A percentile compares a stretch with the other conserved stretches of the same genome.
Evolutionary conservation across 179 eudicot species (phyloP).

Genomic region (Actinidia chinensis): DNA sequence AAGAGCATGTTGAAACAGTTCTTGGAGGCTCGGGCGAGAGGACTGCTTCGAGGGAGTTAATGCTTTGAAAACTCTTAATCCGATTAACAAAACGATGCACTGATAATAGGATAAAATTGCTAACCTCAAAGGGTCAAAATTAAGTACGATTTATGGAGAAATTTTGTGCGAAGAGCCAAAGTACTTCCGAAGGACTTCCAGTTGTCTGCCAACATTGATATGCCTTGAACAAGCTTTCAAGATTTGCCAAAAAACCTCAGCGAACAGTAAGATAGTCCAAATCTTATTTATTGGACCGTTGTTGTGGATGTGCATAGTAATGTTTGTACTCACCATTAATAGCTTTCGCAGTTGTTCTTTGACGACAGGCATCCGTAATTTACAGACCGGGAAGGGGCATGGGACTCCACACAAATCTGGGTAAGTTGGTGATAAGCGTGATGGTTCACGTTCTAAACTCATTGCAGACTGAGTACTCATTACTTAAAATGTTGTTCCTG

Average conservation of each 20-base stretch:
- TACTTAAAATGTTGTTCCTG: too few relatives aligned
- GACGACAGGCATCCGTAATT: constrained; percentile 85
- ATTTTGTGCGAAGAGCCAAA: constrained; percentile 33
- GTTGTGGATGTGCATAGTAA: background rate
- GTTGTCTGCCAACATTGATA: constrained; percentile 78
- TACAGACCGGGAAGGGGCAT: constrained; percentile 52
- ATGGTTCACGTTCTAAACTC: too few relatives aligned
- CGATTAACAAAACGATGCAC: constrained; percentile 15
- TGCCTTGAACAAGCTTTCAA: constrained; percentile 61
- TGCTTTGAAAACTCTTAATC: constrained; percentile 83
- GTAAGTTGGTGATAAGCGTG: constrained; percentile 50
- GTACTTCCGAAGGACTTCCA: constrained; percentile 52
- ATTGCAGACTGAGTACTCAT: too few relatives aligned
- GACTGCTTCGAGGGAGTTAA: constrained; percentile 70
- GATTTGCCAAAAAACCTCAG: constrained; percentile 61
- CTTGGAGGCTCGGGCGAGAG: constrained; percentile 74
- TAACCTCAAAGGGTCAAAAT: background rate
- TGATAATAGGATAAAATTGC: background rate
- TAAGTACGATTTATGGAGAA: constrained; percentile 25
- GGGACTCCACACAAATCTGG: constrained; percentile 77
- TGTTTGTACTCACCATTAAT: too few relatives aligned
- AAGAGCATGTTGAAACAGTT: constrained; percentile 55
- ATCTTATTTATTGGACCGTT: background rate
- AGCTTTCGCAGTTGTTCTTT: constrained; percentile 65
- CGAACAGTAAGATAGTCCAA: constrained; percentile 55